Conservation (phyloP, 1,284 basidiomycete species). For the Inonotus hispidus region DNA sequence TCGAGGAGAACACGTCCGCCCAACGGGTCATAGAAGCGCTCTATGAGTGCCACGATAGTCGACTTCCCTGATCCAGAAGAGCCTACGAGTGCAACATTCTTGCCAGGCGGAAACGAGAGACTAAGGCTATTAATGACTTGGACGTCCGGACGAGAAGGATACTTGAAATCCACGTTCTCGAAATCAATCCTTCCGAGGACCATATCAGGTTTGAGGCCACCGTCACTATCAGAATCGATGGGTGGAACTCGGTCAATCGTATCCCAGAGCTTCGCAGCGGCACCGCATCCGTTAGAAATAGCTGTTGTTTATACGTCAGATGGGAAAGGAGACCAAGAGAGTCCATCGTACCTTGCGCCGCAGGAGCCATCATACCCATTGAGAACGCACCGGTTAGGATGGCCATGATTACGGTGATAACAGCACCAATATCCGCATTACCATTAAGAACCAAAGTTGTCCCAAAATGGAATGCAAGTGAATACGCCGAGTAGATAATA, state of each 20-base stretch:
- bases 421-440: constrained; percentile 57
- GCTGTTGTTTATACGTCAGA: constrained; percentile 38
- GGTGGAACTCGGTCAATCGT: constrained; percentile 85
- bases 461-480: constrained; percentile 75
- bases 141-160: constrained; percentile 85
- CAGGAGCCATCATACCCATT: constrained; percentile 72
- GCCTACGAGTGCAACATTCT: constrained; percentile 85
- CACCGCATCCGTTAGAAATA: constrained; percentile 76
- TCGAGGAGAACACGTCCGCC: constrained; percentile 74
- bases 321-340: not conserved
- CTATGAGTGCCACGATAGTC: constrained; percentile 72
- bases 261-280: constrained; percentile 89
- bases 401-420: constrained; percentile 82
- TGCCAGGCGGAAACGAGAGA: constrained; percentile 67
- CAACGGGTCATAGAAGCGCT: constrained; percentile 87
- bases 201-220: constrained; percentile 66
- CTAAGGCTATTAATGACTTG: constrained; percentile 75
- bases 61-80: constrained; percentile 90
- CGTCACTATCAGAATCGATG: constrained; percentile 78
- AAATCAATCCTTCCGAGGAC: constrained; percentile 76
- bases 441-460: constrained; percentile 72
- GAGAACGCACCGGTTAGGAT: constrained; percentile 89
- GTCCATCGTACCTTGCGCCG: constrained; percentile 59
- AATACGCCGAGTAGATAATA: constrained; percentile 71
- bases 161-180: constrained; percentile 80